Percentiles rank a stretch among this genome's conserved stretches.
Evolutionary conservation across 495 filamentous ascomycete genomes (phyloP).

Genomic region (Hypoxylon subgilvum): DNA sequence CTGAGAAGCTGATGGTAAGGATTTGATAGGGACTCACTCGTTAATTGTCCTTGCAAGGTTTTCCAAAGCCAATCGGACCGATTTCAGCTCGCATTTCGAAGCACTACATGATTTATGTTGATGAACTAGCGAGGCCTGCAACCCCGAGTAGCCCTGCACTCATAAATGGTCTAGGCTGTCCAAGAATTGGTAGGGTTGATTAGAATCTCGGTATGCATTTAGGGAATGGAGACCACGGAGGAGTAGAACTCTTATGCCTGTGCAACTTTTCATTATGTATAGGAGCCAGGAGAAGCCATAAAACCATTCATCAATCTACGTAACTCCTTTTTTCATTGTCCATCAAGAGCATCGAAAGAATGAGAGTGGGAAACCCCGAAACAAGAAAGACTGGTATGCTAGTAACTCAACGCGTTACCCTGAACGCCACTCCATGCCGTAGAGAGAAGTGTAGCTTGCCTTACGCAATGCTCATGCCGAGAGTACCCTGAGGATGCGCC

Average conservation of each 20-base stretch:
- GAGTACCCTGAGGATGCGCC: conserved; percentile 58
- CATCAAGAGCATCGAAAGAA: conserved; percentile 6
- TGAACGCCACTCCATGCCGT: conserved; percentile 27
- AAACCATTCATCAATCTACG: conserved; percentile 30
- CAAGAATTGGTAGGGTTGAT: too few species aligned
- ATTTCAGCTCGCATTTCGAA: too few species aligned
- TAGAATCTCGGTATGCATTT: too few species aligned
- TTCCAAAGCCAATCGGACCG: too few species aligned
- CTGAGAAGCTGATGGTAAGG: too few species aligned
- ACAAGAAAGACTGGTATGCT: conserved; percentile 25
- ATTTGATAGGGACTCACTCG: too few species aligned
- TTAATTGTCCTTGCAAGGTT: too few species aligned
- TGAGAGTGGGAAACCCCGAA: background rate
- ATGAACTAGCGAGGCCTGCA: too few species aligned
- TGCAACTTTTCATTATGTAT: conserved; percentile 10
- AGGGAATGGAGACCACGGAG: conserved; percentile 7
- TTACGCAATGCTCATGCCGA: conserved; percentile 26
- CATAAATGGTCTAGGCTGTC: too few species aligned
- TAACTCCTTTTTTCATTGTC: conserved; percentile 19
- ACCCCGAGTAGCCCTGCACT: too few species aligned
- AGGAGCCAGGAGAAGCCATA: conserved; percentile 11
- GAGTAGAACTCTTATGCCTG: conserved; percentile 26
- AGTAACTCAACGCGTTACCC: conserved; percentile 16
- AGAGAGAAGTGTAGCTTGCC: conserved; percentile 7
- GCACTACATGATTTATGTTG: too few species aligned